A percentile compares a stretch with the other conserved stretches of the same genome.
phyloP scores from a whole-genome alignment of 352 stramenopile species.

The Phytophthora constricta region DNA sequence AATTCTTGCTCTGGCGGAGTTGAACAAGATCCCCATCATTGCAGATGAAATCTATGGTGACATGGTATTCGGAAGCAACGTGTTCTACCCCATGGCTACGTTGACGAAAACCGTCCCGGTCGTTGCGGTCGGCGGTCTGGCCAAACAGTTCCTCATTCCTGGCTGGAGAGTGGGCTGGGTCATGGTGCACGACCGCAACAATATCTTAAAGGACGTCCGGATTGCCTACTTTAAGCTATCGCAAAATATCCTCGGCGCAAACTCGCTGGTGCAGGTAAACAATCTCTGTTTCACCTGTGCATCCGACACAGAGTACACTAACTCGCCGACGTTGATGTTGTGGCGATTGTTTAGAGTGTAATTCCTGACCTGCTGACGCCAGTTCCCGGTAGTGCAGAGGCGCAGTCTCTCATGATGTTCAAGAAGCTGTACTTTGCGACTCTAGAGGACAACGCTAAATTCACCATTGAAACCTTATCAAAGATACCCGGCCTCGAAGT shows the following conservation, averaged over 20 bases:
- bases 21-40: slow-evolving; percentile 93
- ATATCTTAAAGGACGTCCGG: slow-evolving; percentile 82
- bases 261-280: slow-evolving; percentile 85
- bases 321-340: background rate
- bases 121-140: slow-evolving; percentile 85
- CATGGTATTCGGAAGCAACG: slow-evolving; percentile 78
- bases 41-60: slow-evolving; percentile 89
- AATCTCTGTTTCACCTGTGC: background rate
- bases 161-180: slow-evolving; percentile 97
- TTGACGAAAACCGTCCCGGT: slow-evolving; percentile 86
- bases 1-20: slow-evolving; percentile 78
- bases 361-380: slow-evolving; percentile 88
- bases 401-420: slow-evolving; percentile 70
- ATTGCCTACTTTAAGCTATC: slow-evolving; percentile 91
- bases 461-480: slow-evolving; percentile 77
- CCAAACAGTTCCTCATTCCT: slow-evolving; percentile 96
- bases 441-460: slow-evolving; percentile 88
- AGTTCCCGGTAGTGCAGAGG: slow-evolving; percentile 61
- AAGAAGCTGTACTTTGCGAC: slow-evolving; percentile 85
- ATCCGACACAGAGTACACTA: slow-evolving; percentile 7
- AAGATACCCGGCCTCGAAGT: slow-evolving; percentile 89
- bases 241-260: slow-evolving; percentile 93
- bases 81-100: slow-evolving; percentile 86
- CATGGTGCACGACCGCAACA: slow-evolving; percentile 92
- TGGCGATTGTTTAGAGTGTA: slow-evolving; percentile 47